Percentiles rank a stretch among this genome's conserved stretches.
phyloP scores from a whole-genome alignment of 1,139 yeast species.

The Debaryomyces nepalensis region DNA sequence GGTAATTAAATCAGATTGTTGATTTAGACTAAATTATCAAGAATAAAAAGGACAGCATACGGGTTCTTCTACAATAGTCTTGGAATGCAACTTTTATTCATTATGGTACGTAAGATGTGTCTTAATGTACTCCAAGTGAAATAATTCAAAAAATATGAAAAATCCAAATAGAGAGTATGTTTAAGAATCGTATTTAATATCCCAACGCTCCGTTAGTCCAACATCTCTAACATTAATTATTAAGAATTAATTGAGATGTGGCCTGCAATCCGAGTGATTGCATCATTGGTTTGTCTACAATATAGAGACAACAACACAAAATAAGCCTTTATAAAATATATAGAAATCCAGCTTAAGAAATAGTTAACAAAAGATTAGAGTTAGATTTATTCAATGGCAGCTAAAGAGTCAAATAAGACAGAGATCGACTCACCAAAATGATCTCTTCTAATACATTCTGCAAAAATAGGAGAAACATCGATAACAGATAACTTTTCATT shows the following conservation, averaged over 20 bases:
- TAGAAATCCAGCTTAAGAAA: constrained; percentile 3
- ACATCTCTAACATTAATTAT: constrained; percentile 29
- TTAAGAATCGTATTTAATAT: constrained; percentile 29
- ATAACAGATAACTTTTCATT: constrained; percentile 78
- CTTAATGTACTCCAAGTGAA: not conserved
- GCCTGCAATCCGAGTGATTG: constrained; percentile 64
- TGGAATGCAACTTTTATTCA: too few relatives aligned
- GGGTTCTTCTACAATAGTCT: too few relatives aligned
- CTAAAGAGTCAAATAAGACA: constrained; percentile 85
- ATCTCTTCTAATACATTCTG: constrained; percentile 98
- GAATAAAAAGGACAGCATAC: too few relatives aligned
- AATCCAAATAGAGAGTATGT: constrained; percentile 1
- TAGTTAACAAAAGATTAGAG: constrained; percentile 6
- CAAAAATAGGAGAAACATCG: constrained; percentile 93
- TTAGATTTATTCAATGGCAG: constrained; percentile 54
- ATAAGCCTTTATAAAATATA: constrained; percentile 5
- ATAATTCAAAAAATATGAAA: constrained; percentile 9
- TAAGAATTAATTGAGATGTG: constrained; percentile 34
- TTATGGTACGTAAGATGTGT: not conserved
- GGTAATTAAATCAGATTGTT: too few relatives aligned
- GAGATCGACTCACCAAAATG: constrained; percentile 97
- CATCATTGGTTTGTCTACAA: constrained; percentile 52
- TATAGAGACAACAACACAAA: constrained; percentile 6
- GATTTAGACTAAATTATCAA: too few relatives aligned
- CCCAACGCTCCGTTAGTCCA: constrained; percentile 74